phyloP scores from a whole-genome alignment of 139 green algal genomes.

The Cymbomonas tetramitiformis region DNA sequence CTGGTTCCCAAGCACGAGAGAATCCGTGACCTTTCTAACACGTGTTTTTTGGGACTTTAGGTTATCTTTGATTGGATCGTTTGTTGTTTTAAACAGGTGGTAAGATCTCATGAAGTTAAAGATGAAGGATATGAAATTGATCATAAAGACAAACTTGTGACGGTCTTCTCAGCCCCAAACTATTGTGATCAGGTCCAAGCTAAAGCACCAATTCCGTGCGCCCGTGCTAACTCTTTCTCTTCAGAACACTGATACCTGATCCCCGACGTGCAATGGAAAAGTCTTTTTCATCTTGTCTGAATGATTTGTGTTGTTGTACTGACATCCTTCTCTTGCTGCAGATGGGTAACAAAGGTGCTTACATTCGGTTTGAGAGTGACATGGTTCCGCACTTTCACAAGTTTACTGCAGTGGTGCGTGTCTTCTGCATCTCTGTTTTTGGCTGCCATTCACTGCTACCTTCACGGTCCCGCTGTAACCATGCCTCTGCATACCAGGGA shows the following conservation, averaged over 20 bases:
- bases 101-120: conserved; percentile 59
- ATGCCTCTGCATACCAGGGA: no score
- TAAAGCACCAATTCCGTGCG: conserved; percentile 24
- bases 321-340: no score
- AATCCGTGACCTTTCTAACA: no score
- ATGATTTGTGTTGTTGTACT: conserved; percentile 7
- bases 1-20: no score
- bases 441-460: no score
- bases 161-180: conserved; percentile 92
- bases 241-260: no score
- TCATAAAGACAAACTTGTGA: conserved; percentile 74
- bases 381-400: conserved; percentile 85
- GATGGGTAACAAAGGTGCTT: conserved; percentile 83
- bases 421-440: no score
- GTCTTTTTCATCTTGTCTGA: conserved; percentile 21
- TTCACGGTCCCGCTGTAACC: no score
- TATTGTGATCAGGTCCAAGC: conserved; percentile 61
- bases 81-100: no score
- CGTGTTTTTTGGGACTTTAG: no score
- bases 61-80: no score
- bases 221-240: neutral
- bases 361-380: conserved; percentile 82
- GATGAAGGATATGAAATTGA: conserved; percentile 85
- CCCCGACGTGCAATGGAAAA: no score
- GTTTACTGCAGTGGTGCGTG: conserved; percentile 61